Evolutionary conservation across 2,329 filamentous ascomycete genomes (phyloP), one percentile per base, ranked within the genome.

Genomic region (Diplocarpon mali): DNA sequence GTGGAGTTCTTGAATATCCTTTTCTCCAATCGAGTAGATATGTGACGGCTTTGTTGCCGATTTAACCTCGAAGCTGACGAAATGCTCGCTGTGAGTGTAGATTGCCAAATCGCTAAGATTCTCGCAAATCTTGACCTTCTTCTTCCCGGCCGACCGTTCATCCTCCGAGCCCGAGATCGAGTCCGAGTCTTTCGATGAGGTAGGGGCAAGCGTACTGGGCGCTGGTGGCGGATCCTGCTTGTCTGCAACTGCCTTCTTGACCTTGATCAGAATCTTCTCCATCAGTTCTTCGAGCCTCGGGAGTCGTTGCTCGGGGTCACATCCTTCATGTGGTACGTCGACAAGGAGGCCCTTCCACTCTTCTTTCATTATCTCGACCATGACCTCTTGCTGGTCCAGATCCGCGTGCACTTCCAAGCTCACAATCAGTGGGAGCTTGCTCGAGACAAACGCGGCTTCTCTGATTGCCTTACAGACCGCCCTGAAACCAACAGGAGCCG

Each of bases 321-420:
- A 62, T 2, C 47, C 48, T 14, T 73, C 69, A 15, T 66, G 71
- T 31, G 67, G 67, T 42, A 66, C 57, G 16, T 86, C 80, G 10
- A 95, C 70, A 5, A 96, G 70, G 56, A 83, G 67, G 0, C 76
- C 80, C 34, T 73, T 75, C 88, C 89, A 98, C 52, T 85, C 83
- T 54, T 95, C 79, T 53, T 80, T 80, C 83, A 98, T 95, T 51
- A 96, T 94, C 45, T 85, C 76, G 10, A 95, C 89, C 85, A 96
- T 95, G 40, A 84, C 74, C 52, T 87, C 79, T 63, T 98, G 92
- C 63, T 96, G 90, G 42, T 85, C 78, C 1, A 73, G 68, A 49
- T 82, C 77, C 12, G 87, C 83, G 62, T 96, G 90, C 0, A 96
- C 85, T 64, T 98, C 92, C 5, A 96, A 72, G 61, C 88, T 95